Base-by-base conservation (phyloP, 2,329 filamentous ascomycete species). In the Trichoderma sp. region DNA sequence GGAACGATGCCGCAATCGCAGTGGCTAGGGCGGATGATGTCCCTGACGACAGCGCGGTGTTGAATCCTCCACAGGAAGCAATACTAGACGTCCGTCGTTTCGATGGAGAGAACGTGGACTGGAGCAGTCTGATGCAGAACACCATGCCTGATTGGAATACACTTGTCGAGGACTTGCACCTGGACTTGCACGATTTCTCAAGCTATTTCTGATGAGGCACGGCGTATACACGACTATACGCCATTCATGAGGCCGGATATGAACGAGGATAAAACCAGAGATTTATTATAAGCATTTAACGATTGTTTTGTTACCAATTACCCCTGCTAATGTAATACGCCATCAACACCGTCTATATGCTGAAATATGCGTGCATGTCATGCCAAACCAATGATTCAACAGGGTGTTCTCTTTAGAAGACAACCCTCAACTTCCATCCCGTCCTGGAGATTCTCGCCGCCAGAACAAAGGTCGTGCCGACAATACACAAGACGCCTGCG, bases 401-500 rank as follows among this genome's bases (percentile, higher is more conserved):
- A 6, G n/a, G 15, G 2, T 19, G n/a, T 6, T 10, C 24, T 50
- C 41, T 28, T 59, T 67, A 76, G 39, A 74, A 75, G 1, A 68
- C 70, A 1, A 67, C 70, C 6, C 51, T 39, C 10, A 74, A 51
- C 30, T 72, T 73, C 59, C 66, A 69, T 0, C 73, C 74, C 0
- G 74, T 73, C 34, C 68, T 68, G 15, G 68, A 62, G 44, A 74
- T 51, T 28, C 75, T 72, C 7, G 72, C 70, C 1, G 67, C 48
- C 3, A 72, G 7, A 2, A 74, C 68, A 43, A 73, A 67, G 2
- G 68, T 67, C 14, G 74, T 75, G 14, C 76, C 76, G 1, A 66
- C 68, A 3, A 76, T 14, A 44, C 74, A 73, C 15, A 76, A 70
- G 1, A 75, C 70, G 5, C 75, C 76, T 0, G 72, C 68, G 59